These are phyloP conservation scores for Fonsecaea monophora DNA, from an alignment of 2,329 filamentous ascomycete species.

Conservation along the genomic window DNA sequence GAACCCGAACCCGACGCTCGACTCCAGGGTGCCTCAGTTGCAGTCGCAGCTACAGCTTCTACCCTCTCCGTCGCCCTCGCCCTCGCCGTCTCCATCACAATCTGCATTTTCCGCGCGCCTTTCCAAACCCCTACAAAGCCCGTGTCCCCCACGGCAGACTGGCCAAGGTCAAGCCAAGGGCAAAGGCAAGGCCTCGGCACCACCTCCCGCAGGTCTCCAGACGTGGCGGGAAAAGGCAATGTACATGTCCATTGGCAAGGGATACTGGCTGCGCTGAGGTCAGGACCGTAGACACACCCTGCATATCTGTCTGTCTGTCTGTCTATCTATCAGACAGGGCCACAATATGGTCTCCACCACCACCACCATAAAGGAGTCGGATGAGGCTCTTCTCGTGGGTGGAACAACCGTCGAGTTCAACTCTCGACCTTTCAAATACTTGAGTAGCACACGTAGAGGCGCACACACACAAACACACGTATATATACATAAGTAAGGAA, in stretches of 20 bases:
- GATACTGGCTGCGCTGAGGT: slow-evolving; percentile 42
- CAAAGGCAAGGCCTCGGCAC: slow-evolving; percentile 10
- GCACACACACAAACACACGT: too few species aligned
- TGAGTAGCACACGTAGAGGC: too few species aligned
- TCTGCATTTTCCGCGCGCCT: background rate
- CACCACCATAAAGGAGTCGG: too few species aligned
- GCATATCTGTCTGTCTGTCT: background rate
- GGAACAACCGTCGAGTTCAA: too few species aligned
- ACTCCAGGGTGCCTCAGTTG: too few species aligned
- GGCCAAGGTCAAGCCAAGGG: background rate
- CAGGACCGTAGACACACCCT: too few species aligned
- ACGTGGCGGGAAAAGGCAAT: slow-evolving; percentile 42
- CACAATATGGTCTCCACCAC: too few species aligned
- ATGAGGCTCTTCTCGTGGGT: too few species aligned
- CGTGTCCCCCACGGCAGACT: background rate
- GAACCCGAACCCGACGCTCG: background rate
- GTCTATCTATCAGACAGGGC: background rate
- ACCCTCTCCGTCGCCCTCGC: background rate
- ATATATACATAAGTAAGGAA: too few species aligned
- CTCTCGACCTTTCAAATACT: too few species aligned
- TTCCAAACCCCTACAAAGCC: background rate
- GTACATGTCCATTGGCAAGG: slow-evolving; percentile 41
- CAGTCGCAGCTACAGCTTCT: too few species aligned
- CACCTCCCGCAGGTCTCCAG: background rate
- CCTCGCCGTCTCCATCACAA: background rate